Conservation (phyloP, 192 early-diverging fungal species). For the Rhizophlyctis rosea region DNA sequence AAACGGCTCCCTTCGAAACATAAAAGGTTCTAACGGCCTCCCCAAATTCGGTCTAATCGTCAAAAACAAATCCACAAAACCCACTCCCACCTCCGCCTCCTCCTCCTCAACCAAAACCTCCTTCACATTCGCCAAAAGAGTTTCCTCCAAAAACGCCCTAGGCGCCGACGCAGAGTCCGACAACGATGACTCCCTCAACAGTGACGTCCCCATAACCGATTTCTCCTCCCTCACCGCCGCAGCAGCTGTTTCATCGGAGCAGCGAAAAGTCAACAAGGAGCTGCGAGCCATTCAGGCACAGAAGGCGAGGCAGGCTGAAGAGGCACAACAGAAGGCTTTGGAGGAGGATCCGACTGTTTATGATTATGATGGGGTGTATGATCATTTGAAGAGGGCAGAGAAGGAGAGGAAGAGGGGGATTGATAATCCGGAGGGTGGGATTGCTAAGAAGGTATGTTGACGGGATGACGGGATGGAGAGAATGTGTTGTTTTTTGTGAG, state of each 20-base stretch:
- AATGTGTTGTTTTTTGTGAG: no score
- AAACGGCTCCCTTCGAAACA: no score
- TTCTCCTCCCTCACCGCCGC: conserved; percentile 1
- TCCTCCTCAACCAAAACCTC: background rate
- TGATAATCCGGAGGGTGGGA: conserved; percentile 45
- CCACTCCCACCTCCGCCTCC: no score
- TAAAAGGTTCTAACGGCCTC: no score
- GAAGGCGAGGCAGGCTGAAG: conserved; percentile 18
- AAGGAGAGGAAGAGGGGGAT: conserved; percentile 44
- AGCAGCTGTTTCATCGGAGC: background rate
- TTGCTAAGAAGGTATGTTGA: conserved; percentile 39
- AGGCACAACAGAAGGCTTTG: conserved; percentile 60
- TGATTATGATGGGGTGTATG: conserved; percentile 78
- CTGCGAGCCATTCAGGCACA: conserved; percentile 21
- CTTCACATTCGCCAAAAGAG: conserved; percentile 16
- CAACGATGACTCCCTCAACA: conserved; percentile 13
- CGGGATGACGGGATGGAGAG: no score
- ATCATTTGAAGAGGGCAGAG: conserved; percentile 63
- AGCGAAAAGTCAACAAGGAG: conserved; percentile 17
- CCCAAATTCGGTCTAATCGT: no score
- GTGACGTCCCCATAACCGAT: conserved; percentile 11
- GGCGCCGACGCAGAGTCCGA: conserved; percentile 6
- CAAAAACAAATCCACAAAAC: no score
- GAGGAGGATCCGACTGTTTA: conserved; percentile 69
- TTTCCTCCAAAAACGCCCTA: conserved; percentile 8